These are phyloP conservation scores for Backusella circina DNA, from an alignment of 192 early-diverging fungal species.

Conservation along the genomic window DNA sequence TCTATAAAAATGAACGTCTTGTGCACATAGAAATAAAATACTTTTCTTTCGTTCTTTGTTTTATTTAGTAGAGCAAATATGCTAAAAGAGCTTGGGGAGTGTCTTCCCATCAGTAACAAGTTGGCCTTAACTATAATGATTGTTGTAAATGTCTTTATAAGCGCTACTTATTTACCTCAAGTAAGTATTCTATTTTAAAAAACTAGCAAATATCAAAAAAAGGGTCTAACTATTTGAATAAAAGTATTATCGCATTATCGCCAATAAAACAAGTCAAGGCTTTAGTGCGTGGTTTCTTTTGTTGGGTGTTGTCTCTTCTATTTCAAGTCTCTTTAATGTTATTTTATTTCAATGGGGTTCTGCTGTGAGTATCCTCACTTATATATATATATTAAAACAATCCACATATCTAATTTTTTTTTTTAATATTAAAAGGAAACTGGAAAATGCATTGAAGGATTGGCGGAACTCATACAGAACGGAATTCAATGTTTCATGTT, in stretches of 20 bases:
- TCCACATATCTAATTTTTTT: not conserved
- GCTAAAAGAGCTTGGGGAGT: not conserved
- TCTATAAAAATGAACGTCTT: too few relatives aligned
- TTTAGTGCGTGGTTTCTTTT: constrained; percentile 57
- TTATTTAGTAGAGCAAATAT: not conserved
- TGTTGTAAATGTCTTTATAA: constrained; percentile 72
- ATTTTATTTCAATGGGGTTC: constrained; percentile 48
- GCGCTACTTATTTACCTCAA: constrained; percentile 86
- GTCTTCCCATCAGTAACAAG: constrained; percentile 27
- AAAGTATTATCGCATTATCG: constrained; percentile 47
- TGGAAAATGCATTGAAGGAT: constrained; percentile 50
- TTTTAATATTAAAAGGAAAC: not conserved
- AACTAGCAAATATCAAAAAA: not conserved
- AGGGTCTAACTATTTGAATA: constrained; percentile 39
- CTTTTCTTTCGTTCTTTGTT: not conserved
- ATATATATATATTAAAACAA: too few relatives aligned
- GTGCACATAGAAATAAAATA: not conserved
- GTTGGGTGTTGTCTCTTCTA: constrained; percentile 47
- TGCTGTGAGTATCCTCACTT: constrained; percentile 33
- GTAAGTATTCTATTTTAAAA: constrained; percentile 30
- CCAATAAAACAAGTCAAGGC: constrained; percentile 50
- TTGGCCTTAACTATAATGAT: constrained; percentile 49
- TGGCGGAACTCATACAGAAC: constrained; percentile 57
- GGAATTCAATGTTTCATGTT: constrained; percentile 61
- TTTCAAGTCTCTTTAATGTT: constrained; percentile 52